These are phyloP conservation scores for Paragyromitra xinjiangensis DNA, from an alignment of 495 filamentous ascomycete genomes.

Conservation along the genomic window DNA sequence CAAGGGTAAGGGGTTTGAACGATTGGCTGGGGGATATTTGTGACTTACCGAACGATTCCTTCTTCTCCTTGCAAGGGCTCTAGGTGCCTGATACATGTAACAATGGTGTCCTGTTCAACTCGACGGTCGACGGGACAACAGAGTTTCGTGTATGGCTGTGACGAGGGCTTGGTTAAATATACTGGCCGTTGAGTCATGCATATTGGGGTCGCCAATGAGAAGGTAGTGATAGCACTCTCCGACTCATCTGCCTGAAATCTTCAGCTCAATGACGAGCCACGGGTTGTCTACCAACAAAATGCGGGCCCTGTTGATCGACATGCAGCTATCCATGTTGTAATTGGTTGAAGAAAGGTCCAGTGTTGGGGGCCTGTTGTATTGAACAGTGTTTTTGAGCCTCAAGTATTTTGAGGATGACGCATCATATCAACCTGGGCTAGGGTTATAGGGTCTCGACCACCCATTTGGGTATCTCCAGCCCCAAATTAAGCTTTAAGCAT, in stretches of 20 bases:
- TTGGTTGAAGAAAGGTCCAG: not conserved
- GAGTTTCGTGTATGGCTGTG: not conserved
- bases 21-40: not conserved
- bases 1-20: not conserved
- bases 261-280: not conserved
- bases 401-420: no score
- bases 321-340: not conserved
- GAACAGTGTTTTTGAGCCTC: not conserved
- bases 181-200: conserved; percentile 12
- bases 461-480: no score
- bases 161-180: conserved; percentile 4
- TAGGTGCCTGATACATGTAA: not conserved
- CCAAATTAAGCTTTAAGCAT: no score
- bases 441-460: no score
- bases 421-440: no score
- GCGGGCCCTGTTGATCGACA: not conserved
- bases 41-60: not conserved
- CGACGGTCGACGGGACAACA: not conserved
- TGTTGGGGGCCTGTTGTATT: not conserved
- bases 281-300: not conserved
- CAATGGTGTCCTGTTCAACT: not conserved
- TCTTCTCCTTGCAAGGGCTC: not conserved
- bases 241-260: not conserved
- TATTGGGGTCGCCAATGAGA: not conserved
- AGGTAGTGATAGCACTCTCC: conserved; percentile 1